Conservation (phyloP, 73 alveolate species). For the Paramecium bursaria region DNA sequence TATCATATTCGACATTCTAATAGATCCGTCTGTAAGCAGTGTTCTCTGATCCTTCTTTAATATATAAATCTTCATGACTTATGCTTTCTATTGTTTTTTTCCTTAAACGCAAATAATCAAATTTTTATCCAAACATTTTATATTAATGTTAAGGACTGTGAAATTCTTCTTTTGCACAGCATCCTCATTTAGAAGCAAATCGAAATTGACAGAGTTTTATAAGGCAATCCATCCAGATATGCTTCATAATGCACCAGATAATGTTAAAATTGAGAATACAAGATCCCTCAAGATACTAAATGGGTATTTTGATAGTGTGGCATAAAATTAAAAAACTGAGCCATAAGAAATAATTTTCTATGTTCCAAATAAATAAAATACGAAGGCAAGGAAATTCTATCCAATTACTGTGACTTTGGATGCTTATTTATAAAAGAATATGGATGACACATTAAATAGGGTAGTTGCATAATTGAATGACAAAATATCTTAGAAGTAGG, state of each 20-base stretch:
- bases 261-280: conserved; percentile 64
- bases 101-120: conserved; percentile 32
- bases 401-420: conserved; percentile 36
- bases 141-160: too few species aligned
- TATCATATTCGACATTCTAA: conserved; percentile 34
- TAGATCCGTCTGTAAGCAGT: conserved; percentile 28
- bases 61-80: conserved; percentile 39
- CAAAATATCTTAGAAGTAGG: conserved; percentile 3
- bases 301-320: conserved; percentile 53
- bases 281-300: conserved; percentile 57
- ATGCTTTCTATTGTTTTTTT: conserved; percentile 26
- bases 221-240: conserved; percentile 72
- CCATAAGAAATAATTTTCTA: conserved; percentile 58
- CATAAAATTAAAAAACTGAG: conserved; percentile 61
- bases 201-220: conserved; percentile 65
- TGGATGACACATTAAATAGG: conserved; percentile 14
- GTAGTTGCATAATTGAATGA: conserved; percentile 26
- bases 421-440: conserved; percentile 38
- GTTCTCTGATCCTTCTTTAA: conserved; percentile 28
- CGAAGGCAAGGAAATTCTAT: conserved; percentile 54
- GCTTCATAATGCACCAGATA: conserved; percentile 68
- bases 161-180: conserved; percentile 48
- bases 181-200: conserved; percentile 46
- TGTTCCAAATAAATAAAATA: conserved; percentile 54
- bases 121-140: conserved; percentile 42